Evolutionary conservation across 805 yeast species (phyloP).

Genomic region (Zygotorulaspora florentina): DNA sequence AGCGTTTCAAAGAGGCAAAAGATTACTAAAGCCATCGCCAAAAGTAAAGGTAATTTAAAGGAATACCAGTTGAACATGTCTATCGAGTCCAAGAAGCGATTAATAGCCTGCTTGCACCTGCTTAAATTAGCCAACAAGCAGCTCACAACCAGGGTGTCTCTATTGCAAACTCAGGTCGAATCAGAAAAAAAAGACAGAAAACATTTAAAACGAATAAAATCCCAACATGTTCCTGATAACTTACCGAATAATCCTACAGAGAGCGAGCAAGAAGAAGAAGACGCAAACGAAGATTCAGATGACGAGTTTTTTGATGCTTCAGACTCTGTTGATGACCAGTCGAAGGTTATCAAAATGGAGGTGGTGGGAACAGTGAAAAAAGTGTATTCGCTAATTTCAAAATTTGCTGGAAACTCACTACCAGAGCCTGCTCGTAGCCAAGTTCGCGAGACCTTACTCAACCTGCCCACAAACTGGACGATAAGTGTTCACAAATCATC

Average conservation of each 20-base stretch:
- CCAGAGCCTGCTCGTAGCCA: slow-evolving; percentile 77
- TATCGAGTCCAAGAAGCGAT: slow-evolving; percentile 67
- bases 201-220: slow-evolving; percentile 1
- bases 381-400: slow-evolving; percentile 79
- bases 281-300: slow-evolving; percentile 25
- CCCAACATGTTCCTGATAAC: slow-evolving; percentile 17
- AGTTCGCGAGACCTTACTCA: slow-evolving; percentile 72
- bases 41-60: slow-evolving; percentile 36
- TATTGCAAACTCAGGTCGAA: slow-evolving; percentile 54
- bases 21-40: slow-evolving; percentile 36
- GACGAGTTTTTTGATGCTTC: slow-evolving; percentile 36
- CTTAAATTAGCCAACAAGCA: slow-evolving; percentile 77
- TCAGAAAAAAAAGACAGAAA: slow-evolving; percentile 40
- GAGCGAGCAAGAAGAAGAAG: slow-evolving; percentile 6
- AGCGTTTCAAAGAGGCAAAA: slow-evolving; percentile 35
- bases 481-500: slow-evolving; percentile 32
- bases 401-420: slow-evolving; percentile 69
- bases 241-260: slow-evolving; percentile 5
- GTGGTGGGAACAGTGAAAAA: slow-evolving; percentile 86
- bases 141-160: slow-evolving; percentile 60
- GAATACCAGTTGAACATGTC: slow-evolving; percentile 42
- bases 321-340: slow-evolving; percentile 25
- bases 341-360: slow-evolving; percentile 62
- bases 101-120: slow-evolving; percentile 75
- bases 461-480: slow-evolving; percentile 74